Evolutionary conservation across 495 filamentous ascomycete genomes (phyloP).

Genomic region (Bombardia bombarda): DNA sequence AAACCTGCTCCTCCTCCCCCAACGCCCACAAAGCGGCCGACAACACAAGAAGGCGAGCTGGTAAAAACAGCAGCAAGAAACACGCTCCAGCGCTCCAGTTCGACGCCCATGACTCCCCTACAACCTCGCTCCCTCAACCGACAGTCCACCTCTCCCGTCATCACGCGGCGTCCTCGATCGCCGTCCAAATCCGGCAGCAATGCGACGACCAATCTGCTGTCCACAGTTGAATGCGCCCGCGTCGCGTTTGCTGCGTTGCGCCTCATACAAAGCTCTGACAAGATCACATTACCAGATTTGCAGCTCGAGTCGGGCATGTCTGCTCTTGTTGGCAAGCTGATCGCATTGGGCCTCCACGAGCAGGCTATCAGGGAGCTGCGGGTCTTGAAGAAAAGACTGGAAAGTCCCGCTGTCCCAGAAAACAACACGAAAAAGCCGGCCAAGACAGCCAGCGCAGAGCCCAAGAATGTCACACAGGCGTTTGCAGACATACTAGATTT

Average conservation of each 20-base stretch:
- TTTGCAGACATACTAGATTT: slow-evolving; percentile 61
- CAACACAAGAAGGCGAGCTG: slow-evolving; percentile 19
- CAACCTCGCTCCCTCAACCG: slow-evolving; percentile 48
- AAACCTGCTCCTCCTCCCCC: slow-evolving; percentile 35
- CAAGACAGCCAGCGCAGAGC: slow-evolving; percentile 12
- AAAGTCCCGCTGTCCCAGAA: slow-evolving; percentile 25
- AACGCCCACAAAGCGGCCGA: slow-evolving; percentile 14
- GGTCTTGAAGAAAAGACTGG: slow-evolving; percentile 56
- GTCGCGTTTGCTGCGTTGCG: slow-evolving; percentile 65
- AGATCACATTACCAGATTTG: slow-evolving; percentile 46
- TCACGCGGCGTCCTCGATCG: slow-evolving; percentile 22
- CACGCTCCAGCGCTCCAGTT: slow-evolving; percentile 35
- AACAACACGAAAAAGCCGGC: slow-evolving; percentile 21
- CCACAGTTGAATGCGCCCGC: slow-evolving; percentile 66
- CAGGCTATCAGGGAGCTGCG: slow-evolving; percentile 71
- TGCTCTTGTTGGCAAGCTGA: slow-evolving; percentile 62
- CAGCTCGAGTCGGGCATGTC: slow-evolving; percentile 83
- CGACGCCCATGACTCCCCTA: slow-evolving; percentile 41
- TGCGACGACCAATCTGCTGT: slow-evolving; percentile 30
- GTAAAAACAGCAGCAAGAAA: slow-evolving; percentile 29
- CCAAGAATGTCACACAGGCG: slow-evolving; percentile 33
- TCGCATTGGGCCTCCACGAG: slow-evolving; percentile 65
- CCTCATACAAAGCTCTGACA: slow-evolving; percentile 42
- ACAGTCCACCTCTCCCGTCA: slow-evolving; percentile 35
- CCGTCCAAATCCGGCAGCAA: slow-evolving; percentile 15